Evolutionary conservation across 345 rosid species (phyloP), one percentile per base, ranked within the genome.

Genomic region (Eucalyptus victrix): DNA sequence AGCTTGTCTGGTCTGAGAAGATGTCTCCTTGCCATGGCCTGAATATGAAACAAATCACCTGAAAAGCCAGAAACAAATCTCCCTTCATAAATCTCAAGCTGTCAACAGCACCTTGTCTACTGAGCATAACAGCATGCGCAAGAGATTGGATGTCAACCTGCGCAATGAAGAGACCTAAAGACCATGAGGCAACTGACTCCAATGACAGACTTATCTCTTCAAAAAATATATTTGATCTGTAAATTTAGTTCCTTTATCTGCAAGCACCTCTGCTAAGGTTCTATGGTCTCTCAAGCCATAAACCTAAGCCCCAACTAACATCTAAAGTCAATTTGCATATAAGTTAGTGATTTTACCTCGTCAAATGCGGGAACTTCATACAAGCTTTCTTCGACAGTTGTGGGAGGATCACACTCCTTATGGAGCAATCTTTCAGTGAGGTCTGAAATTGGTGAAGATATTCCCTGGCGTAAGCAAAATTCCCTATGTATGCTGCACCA

Each of bases 141-240:
- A 97, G 98, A 91, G 99, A 98, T 91, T 97, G 99, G 90, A 97
- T 95, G 89, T 97, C 99, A 90, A 94, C 97, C 99, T 97, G 93
- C 85, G 30, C 51, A 76, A 37, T 37, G 47, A 76, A 76, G 47
- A 76, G 83, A 76, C 45, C 47, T 76, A 37, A 76, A 37, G 83
- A 76, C 47, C 47, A 76, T 76, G 83, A 76, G 28, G 83, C 83
- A 76, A 37, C 45, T 21, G 83, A 76, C 83, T 76, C 47, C 83
- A 37, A 76, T 26, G 45, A 37, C 26, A 37, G 28, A 37, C 5
- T 76, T 19, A 37, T 76, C 45, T 76, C 15, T 76, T 76, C 83
- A 37, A 11, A 37, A 60, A 56, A 58, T 26, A 54, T 12, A 65
- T 53, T 54, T 72, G 60, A 54, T 86, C n/a, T 12, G 53, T 49